phyloP scores from a whole-genome alignment of 1,284 basidiomycete species.

The Rhodotorula sp. region DNA sequence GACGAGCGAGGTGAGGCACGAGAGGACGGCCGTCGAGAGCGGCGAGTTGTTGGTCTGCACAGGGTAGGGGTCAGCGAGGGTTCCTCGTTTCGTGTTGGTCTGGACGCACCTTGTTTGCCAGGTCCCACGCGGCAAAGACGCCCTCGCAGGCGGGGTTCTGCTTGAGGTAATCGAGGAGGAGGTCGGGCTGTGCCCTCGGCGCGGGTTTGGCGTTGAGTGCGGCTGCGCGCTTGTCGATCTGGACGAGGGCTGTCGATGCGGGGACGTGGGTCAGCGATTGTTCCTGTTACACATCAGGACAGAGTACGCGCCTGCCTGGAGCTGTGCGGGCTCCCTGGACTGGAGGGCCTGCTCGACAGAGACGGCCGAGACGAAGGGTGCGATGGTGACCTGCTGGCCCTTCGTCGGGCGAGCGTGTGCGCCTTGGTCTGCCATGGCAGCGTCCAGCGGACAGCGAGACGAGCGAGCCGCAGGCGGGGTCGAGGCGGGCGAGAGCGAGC shows the following conservation, averaged over 20 bases:
- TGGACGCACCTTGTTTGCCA: slow-evolving; percentile 35
- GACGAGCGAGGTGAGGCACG: slow-evolving; percentile 37
- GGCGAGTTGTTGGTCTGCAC: slow-evolving; percentile 39
- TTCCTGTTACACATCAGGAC: neutral
- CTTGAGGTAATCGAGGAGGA: slow-evolving; percentile 37
- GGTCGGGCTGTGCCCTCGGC: slow-evolving; percentile 12
- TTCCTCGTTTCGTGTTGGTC: accelerated
- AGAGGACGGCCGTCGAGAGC: slow-evolving; percentile 35
- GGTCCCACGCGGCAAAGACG: slow-evolving; percentile 39
- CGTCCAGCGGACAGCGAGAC: neutral
- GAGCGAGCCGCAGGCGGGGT: neutral
- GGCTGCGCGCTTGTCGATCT: slow-evolving; percentile 34
- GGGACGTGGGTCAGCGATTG: too few relatives aligned
- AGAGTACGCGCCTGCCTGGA: slow-evolving; percentile 21
- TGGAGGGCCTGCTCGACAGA: slow-evolving; percentile 29
- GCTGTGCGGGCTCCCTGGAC: slow-evolving; percentile 17
- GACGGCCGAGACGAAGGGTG: slow-evolving; percentile 24
- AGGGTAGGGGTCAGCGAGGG: neutral
- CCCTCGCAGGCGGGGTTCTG: slow-evolving; percentile 30
- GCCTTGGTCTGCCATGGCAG: neutral
- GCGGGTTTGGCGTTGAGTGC: slow-evolving; percentile 27
- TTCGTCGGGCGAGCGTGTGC: slow-evolving; percentile 1
- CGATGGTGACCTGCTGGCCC: slow-evolving; percentile 7
- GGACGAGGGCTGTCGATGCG: slow-evolving; percentile 12
- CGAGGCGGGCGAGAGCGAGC: neutral